Evolutionary conservation across 495 filamentous ascomycete species (phyloP).

Genomic region (Haplographium delicatum): DNA sequence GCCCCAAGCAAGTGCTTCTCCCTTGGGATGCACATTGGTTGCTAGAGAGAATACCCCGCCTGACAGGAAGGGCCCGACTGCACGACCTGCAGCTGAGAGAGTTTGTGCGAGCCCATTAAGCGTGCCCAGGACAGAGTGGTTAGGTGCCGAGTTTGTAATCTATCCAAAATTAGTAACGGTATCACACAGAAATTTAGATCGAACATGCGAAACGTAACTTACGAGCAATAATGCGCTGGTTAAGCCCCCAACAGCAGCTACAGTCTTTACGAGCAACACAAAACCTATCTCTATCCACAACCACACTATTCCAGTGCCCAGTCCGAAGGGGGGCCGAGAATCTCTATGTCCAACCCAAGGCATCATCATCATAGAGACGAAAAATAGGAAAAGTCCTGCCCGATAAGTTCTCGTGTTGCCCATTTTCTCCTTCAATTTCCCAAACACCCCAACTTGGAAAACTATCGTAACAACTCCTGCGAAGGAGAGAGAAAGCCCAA

Average conservation of each 20-base stretch:
- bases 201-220: conserved; percentile 28
- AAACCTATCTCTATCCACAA: conserved; percentile 70
- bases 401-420: conserved; percentile 84
- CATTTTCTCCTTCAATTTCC: conserved; percentile 68
- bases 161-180: conserved; percentile 31
- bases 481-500: conserved; percentile 82
- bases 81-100: conserved; percentile 83
- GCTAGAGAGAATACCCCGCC: conserved; percentile 77
- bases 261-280: conserved; percentile 79
- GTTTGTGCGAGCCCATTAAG: conserved; percentile 94
- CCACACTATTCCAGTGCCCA: conserved; percentile 55
- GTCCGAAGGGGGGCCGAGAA: conserved; percentile 35
- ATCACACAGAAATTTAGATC: background rate
- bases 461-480: conserved; percentile 78
- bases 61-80: conserved; percentile 81
- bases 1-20: conserved; percentile 69
- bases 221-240: conserved; percentile 82
- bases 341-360: conserved; percentile 82
- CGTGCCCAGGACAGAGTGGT: conserved; percentile 79
- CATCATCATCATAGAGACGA: conserved; percentile 77
- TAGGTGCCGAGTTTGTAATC: conserved; percentile 91
- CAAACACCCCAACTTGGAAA: conserved; percentile 83
- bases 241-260: conserved; percentile 81
- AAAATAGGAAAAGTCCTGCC: conserved; percentile 73
- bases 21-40: conserved; percentile 63